These are phyloP conservation scores for Thelonectria olida DNA, from an alignment of 2,329 filamentous ascomycete species.

Conservation along the genomic window DNA sequence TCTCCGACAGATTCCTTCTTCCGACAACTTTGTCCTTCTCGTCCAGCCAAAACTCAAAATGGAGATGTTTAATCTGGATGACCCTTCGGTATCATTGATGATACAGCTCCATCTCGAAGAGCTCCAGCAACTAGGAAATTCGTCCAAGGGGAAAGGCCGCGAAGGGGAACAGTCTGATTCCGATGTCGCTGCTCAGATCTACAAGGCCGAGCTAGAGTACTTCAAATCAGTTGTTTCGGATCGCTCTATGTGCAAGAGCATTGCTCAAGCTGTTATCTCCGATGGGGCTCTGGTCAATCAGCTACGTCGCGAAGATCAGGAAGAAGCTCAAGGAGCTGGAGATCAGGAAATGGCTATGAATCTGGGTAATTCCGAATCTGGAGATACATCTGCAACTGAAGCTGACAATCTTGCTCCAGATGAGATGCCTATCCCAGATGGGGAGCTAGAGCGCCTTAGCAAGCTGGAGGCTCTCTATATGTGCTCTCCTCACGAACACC, in stretches of 20 bases:
- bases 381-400: not conserved
- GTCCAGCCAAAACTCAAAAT: no score
- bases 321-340: not conserved
- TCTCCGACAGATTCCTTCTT: no score
- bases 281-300: not conserved
- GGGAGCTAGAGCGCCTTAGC: not conserved
- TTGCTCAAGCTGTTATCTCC: slow-evolving; percentile 14
- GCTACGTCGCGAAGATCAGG: not conserved
- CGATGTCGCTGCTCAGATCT: slow-evolving; percentile 7
- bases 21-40: no score
- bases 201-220: not conserved
- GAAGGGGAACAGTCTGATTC: slow-evolving; percentile 3
- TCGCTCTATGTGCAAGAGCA: slow-evolving; percentile 1
- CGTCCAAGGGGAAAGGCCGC: slow-evolving; percentile 22
- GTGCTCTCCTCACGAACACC: not conserved
- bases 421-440: not conserved
- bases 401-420: not conserved
- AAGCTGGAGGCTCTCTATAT: not conserved
- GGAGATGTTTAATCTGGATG: not conserved
- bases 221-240: not conserved
- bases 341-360: slow-evolving; percentile 14
- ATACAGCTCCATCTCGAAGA: slow-evolving; percentile 26
- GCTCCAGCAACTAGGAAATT: not conserved
- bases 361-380: not conserved
- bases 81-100: not conserved